Evolutionary conservation across 805 yeast species (phyloP), one percentile per base, ranked within the genome.

Genomic region (Starmerella tilneyi): DNA sequence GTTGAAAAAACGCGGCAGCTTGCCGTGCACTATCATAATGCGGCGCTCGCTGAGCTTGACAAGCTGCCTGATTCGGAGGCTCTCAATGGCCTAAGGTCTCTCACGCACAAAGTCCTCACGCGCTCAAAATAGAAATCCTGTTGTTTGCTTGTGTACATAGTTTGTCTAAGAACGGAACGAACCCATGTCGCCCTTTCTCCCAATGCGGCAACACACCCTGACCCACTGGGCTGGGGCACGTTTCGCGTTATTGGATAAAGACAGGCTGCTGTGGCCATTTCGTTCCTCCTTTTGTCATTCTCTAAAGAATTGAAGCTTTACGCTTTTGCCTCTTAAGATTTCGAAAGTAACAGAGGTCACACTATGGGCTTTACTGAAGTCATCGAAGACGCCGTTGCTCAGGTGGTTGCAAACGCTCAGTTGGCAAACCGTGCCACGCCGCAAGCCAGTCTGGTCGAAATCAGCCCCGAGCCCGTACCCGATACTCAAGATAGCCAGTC

Each of bases 11-110:
- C 97, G 0, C 71, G 78, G 53, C 65, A 68, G 40, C 66, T 92
- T 66, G 97, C 97, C 1, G 73, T 78, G 48, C 73, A 75, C 23
- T 92, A 85, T 62, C 81, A 94, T 55, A 70, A 73, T 39, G 74
- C 72, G 45, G 97, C 97, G 0, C 68, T 86, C 48, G 64, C 65
- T 6, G 83, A 84, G 57, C 69, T 92, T 55, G 61, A 55, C 17
- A 68, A 67, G 3, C 69, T 92, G 34, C 98, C 97, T 1, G 88
- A 83, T 54, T 79, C 92, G 17, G 94, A 85, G 58, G 84, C 96
- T 9, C 72, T 94, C 57, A 76, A 84, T 47, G 96, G 96, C 4
- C 69, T 92, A 50, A 88, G 81, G 59, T 74, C 84, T 51, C 70
- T 92, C 56, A 85, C 97, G 6, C 79, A 79, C 59, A 78, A 89